Evolutionary conservation across 306 rosid species (phyloP).

Genomic region (Castanospermum australe): DNA sequence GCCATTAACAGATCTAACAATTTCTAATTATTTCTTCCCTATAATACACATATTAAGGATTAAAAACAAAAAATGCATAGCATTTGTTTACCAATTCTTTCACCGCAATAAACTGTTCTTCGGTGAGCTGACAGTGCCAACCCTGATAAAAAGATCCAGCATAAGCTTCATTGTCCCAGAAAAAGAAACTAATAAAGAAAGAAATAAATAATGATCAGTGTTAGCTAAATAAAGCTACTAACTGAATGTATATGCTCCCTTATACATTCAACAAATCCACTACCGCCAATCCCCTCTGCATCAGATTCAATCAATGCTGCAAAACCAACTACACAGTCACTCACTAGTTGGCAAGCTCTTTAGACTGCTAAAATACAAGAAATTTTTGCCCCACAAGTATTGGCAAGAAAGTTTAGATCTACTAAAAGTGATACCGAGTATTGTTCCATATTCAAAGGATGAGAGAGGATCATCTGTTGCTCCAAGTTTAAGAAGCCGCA

Average conservation of each 20-base stretch:
- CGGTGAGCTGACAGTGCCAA: slow-evolving; percentile 92
- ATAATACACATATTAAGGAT: neutral
- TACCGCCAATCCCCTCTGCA: slow-evolving; percentile 99
- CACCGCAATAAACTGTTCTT: slow-evolving; percentile 96
- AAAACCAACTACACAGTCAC: slow-evolving; percentile 36
- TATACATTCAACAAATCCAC: slow-evolving; percentile 97
- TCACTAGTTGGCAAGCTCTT: slow-evolving; percentile 20
- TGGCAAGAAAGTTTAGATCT: slow-evolving; percentile 30
- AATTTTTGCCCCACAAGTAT: neutral
- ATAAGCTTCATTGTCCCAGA: slow-evolving; percentile 25
- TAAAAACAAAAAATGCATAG: slow-evolving; percentile 6
- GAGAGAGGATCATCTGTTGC: slow-evolving; percentile 98
- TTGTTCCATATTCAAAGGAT: slow-evolving; percentile 98
- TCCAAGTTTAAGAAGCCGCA: slow-evolving; percentile 93
- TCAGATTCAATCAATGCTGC: slow-evolving; percentile 99
- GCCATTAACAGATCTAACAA: slow-evolving; percentile 8
- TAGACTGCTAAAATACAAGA: slow-evolving; percentile 11
- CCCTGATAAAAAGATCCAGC: slow-evolving; percentile 61
- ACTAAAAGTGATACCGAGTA: slow-evolving; percentile 63
- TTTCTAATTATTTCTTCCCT: slow-evolving; percentile 6
- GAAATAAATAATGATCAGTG: neutral
- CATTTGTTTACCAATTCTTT: slow-evolving; percentile 79
- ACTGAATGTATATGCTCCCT: slow-evolving; percentile 96
- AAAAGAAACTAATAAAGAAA: neutral
- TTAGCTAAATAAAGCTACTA: slow-evolving; percentile 42